phyloP scores from a whole-genome alignment of 768 basidiomycete species.

The Boletus sp. region DNA sequence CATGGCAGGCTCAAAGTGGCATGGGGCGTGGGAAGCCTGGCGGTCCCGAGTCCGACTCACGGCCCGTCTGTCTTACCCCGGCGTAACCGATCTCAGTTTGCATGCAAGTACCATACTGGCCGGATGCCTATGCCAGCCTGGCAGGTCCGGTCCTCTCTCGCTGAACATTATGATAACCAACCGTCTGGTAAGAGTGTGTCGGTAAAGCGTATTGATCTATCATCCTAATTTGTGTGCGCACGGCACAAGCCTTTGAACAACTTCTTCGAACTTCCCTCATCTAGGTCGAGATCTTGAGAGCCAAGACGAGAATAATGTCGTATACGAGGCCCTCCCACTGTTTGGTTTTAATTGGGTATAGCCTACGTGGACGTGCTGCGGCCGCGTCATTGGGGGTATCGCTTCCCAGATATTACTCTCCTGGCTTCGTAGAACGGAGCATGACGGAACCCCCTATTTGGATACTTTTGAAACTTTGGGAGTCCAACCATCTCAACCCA shows the following conservation, averaged over 20 bases:
- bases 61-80: background rate
- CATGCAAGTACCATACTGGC: background rate
- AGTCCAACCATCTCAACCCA: background rate
- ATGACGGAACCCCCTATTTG: background rate
- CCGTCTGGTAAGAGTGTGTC: background rate
- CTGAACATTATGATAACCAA: background rate
- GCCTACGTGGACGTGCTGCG: too few relatives aligned
- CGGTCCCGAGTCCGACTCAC: background rate
- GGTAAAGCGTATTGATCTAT: background rate
- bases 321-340: too few relatives aligned
- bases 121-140: background rate
- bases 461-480: background rate
- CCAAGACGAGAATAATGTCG: background rate
- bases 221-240: background rate
- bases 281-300: background rate
- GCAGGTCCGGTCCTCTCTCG: background rate
- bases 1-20: too few relatives aligned
- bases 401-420: background rate
- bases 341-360: too few relatives aligned
- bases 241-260: background rate
- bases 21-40: too few relatives aligned
- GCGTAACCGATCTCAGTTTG: background rate
- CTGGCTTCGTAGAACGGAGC: background rate
- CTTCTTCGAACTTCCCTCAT: background rate
- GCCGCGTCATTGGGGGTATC: too few relatives aligned